Conservation (phyloP, 257 asterid species). For the Thymus quinquecostatus region DNA sequence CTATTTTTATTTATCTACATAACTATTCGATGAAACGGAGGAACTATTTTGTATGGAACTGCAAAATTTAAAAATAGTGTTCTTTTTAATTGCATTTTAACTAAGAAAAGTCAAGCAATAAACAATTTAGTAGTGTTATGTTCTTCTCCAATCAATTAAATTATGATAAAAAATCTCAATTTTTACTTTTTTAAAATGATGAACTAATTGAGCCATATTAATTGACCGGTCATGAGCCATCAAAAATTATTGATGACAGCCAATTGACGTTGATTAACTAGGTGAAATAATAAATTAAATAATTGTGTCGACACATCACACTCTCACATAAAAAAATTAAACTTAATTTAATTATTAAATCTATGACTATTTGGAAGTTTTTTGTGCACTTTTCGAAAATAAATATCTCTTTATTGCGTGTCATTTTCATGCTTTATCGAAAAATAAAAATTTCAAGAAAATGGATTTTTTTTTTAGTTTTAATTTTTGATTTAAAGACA, state of each 20-base stretch:
- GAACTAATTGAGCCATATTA: neutral
- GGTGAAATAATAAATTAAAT: slow-evolving; percentile 25
- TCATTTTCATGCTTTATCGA: slow-evolving; percentile 21
- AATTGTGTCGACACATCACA: slow-evolving; percentile 28
- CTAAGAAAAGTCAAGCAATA: neutral
- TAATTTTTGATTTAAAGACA: too few relatives aligned
- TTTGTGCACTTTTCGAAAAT: slow-evolving; percentile 13
- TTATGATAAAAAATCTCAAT: neutral
- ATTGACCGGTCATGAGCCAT: slow-evolving; percentile 8
- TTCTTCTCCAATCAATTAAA: neutral
- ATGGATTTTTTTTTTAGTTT: neutral
- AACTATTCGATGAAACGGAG: neutral
- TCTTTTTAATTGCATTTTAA: neutral
- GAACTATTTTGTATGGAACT: neutral
- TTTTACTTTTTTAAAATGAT: slow-evolving; percentile 5
- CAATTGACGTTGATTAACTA: slow-evolving; percentile 41
- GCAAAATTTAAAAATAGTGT: too few relatives aligned
- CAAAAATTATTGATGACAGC: slow-evolving; percentile 36
- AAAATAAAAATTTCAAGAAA: too few relatives aligned
- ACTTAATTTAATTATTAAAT: neutral
- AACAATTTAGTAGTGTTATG: neutral
- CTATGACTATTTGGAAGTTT: slow-evolving; percentile 22
- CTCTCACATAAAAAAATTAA: slow-evolving; percentile 3
- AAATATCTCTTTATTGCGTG: neutral
- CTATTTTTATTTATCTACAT: neutral